phyloP scores from a whole-genome alignment of 768 basidiomycete species.

The Tricholoma terreum region DNA sequence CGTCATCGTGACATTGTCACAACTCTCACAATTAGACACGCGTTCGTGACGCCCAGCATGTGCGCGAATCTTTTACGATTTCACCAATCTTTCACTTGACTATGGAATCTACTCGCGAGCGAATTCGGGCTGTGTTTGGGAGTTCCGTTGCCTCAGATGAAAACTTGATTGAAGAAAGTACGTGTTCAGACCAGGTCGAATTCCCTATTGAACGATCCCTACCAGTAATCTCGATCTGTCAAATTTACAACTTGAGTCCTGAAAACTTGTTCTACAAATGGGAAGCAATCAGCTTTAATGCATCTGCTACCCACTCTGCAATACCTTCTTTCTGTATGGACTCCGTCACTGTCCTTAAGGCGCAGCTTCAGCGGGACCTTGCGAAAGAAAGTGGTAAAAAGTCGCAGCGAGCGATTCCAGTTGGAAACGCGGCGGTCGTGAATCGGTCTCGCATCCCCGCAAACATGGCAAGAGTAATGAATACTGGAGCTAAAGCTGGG shows the following conservation, averaged over 20 bases:
- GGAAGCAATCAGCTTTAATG: conserved; percentile 51
- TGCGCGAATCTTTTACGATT: no score
- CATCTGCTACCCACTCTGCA: conserved; percentile 33
- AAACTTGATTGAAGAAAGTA: conserved; percentile 52
- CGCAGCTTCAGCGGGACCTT: conserved; percentile 47
- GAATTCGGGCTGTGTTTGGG: conserved; percentile 26
- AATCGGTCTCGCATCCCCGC: conserved; percentile 34
- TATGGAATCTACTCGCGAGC: conserved; percentile 20
- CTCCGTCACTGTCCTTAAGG: conserved; percentile 44
- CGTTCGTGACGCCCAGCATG: neutral
- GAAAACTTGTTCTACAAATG: conserved; percentile 63
- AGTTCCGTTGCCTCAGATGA: conserved; percentile 34
- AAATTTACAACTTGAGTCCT: conserved; percentile 53
- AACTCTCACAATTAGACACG: neutral
- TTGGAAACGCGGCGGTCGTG: conserved; percentile 28
- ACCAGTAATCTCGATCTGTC: conserved; percentile 64
- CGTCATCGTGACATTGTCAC: neutral
- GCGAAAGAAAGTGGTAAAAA: conserved; percentile 31
- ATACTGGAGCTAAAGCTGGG: conserved; percentile 9
- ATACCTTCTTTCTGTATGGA: conserved; percentile 45
- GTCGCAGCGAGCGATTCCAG: conserved; percentile 26
- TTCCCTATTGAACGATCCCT: neutral
- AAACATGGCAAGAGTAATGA: conserved; percentile 21
- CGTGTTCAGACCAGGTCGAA: conserved; percentile 1
- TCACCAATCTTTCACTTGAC: no score